Percentiles rank a stretch among this genome's conserved stretches.
Evolutionary conservation across 306 rosid genomes (phyloP).

Genomic region (Pyrus pyrifolia): DNA sequence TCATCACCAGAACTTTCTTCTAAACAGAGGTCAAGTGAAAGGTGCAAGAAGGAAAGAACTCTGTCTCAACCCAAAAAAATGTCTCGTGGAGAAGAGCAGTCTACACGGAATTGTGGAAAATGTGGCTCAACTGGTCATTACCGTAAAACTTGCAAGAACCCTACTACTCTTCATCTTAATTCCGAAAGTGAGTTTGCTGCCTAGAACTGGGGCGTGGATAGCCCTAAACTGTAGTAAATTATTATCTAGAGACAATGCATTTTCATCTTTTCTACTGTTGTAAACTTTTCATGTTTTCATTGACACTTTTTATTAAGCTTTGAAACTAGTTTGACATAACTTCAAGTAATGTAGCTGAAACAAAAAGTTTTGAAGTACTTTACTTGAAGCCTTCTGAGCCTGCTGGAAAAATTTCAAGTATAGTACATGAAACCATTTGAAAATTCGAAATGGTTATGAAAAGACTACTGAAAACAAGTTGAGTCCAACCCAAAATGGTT

Average conservation of each 20-base stretch:
- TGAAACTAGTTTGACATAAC: neutral
- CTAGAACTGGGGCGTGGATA: neutral
- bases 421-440: neutral
- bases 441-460: neutral
- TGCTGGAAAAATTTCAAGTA: neutral
- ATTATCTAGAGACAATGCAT: neutral
- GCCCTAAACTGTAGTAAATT: neutral
- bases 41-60: neutral
- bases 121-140: neutral
- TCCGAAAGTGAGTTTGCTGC: conserved; percentile 1
- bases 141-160: neutral
- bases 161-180: neutral
- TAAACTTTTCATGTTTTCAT: neutral
- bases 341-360: neutral
- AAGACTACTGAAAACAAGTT: neutral
- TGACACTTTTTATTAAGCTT: neutral
- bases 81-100: neutral
- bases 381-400: neutral
- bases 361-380: neutral
- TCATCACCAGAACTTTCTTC: neutral
- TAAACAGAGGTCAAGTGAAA: neutral
- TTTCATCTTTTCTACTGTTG: neutral
- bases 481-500: neutral
- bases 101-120: neutral
- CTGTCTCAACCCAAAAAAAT: neutral